Evolutionary conservation across 2,329 filamentous ascomycete genomes (phyloP).

Genomic region (Penicillium sp.): DNA sequence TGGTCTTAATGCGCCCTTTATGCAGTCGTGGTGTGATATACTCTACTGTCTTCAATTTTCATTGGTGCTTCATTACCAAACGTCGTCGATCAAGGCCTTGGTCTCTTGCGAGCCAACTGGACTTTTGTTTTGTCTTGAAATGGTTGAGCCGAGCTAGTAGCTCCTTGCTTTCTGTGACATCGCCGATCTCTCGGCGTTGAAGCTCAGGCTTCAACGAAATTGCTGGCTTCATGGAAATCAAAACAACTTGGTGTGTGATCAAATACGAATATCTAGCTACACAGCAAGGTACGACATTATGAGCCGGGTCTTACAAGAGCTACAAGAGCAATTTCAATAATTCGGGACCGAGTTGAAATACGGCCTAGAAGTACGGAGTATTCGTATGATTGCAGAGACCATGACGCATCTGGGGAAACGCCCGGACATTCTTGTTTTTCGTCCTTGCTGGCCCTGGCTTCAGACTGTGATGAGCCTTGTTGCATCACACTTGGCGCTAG

Average conservation of each 20-base stretch:
- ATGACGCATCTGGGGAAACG: constrained; percentile 34
- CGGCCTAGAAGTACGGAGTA: background rate
- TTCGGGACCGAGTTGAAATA: background rate
- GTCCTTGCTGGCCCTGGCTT: constrained; percentile 12
- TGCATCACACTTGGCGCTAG: constrained; percentile 14
- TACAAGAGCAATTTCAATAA: background rate
- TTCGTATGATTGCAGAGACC: constrained; percentile 14
- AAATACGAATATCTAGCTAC: background rate
- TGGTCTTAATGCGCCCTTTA: background rate
- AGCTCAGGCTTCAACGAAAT: background rate
- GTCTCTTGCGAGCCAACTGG: constrained; percentile 13
- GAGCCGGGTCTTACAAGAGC: background rate
- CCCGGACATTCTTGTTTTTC: constrained; percentile 1
- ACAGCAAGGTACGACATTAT: background rate
- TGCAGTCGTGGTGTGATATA: constrained; percentile 14
- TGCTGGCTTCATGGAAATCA: background rate
- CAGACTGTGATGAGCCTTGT: constrained; percentile 7
- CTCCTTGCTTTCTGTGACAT: background rate
- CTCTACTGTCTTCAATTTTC: background rate
- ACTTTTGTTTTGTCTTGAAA: background rate
- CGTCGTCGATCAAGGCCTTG: background rate
- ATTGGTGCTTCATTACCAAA: constrained; percentile 7
- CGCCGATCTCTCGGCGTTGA: background rate
- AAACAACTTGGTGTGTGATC: background rate
- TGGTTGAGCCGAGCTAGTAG: background rate